Evolutionary conservation across 2,329 filamentous ascomycete species (phyloP), one percentile per base, ranked within the genome.

Genomic region (Cercospora sp.): DNA sequence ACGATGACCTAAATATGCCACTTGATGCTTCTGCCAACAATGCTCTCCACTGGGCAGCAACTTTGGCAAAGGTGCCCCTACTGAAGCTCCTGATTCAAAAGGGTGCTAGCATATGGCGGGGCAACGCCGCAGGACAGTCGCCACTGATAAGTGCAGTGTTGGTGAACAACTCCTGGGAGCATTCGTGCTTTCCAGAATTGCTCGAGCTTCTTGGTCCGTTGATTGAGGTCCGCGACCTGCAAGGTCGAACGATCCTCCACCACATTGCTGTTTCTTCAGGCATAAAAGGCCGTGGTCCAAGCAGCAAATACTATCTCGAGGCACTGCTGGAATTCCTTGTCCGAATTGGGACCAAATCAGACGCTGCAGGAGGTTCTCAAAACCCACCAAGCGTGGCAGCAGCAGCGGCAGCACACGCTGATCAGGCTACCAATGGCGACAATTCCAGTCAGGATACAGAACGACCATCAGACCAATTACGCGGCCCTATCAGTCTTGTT

Each of bases 221-320:
- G 0, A 96, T 99, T 70, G 94, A 98, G 73, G 89, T 97, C 53
- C 87, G 93, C 23, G 95, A 99, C 78, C 88, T 91, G 55, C 93
- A 93, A 79, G 94, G 94, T 8, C 87, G 95, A 42, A 98, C 94
- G 0, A 93, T 98, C 13, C 83, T 99, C 26, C 95, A 99, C 77
- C 95, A 99, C 77, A 98, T 99, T 74, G 94, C 95, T 5, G 89
- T 98, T 36, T 96, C 95, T 16, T 97, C 94, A 69, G 95, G 94
- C 6, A 95, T 98, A 75, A 97, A 97, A 78, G 94, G 94, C 6
- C 89, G 95, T 60, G 94, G 92, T 67, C 89, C 92, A 51, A 94
- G 95, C 23, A 97, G 93, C 78, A 92, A 94, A 72, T 97, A 98
- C 78, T 99, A 99, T 75, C 87, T 99, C 1, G 95, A 99, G 80